Conservation (phyloP, 2,329 filamentous ascomycete genomes). For the Allantophomopsis cytisporea region DNA sequence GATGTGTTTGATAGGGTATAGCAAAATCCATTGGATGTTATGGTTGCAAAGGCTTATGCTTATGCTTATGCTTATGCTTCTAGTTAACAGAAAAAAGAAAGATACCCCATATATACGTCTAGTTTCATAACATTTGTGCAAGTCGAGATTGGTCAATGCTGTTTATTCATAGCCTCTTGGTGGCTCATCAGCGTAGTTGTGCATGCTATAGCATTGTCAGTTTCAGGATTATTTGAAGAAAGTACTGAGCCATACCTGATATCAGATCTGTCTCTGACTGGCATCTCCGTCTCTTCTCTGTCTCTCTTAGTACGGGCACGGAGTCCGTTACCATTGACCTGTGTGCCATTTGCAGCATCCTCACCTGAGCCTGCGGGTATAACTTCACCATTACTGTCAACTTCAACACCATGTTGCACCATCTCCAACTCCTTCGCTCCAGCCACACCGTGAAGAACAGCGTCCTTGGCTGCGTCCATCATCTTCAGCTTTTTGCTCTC, state of each 20-base stretch:
- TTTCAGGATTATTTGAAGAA: constrained; percentile 3
- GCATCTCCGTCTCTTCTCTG: constrained; percentile 12
- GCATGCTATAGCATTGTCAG: constrained; percentile 7
- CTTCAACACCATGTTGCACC: constrained; percentile 44
- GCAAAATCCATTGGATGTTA: no score
- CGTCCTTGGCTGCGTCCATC: constrained; percentile 48
- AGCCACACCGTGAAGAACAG: constrained; percentile 48
- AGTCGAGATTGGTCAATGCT: not conserved
- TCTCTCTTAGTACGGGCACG: constrained; percentile 13
- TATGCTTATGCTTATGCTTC: not conserved
- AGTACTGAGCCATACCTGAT: constrained; percentile 13
- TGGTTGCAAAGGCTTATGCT: no score
- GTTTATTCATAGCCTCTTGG: constrained; percentile 12
- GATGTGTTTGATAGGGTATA: no score
- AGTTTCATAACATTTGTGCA: not conserved
- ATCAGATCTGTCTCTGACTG: constrained; percentile 19
- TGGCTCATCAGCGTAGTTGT: constrained; percentile 16
- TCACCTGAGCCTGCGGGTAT: constrained; percentile 24
- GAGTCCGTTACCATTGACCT: constrained; percentile 8
- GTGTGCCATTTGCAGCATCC: constrained; percentile 4
- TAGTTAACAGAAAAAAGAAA: constrained; percentile 1
- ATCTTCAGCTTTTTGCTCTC: constrained; percentile 57
- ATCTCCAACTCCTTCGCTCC: constrained; percentile 46
- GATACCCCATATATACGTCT: not conserved
- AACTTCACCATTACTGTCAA: constrained; percentile 40